These are phyloP conservation scores for Hypoxylon rubiginosum DNA, from an alignment of 2,329 filamentous ascomycete genomes.

Conservation along the genomic window DNA sequence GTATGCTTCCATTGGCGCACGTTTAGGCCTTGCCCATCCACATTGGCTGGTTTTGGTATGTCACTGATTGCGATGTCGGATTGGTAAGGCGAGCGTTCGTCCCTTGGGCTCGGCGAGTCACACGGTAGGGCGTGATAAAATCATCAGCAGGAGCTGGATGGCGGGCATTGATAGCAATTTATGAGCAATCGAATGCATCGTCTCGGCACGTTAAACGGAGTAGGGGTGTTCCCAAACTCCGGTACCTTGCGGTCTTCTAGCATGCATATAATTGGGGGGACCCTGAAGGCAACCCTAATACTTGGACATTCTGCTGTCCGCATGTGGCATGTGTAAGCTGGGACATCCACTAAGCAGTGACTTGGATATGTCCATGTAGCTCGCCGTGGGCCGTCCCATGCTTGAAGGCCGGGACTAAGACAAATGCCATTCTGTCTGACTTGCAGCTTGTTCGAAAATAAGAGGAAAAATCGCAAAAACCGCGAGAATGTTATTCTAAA, in stretches of 20 bases:
- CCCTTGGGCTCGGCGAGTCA: conserved; percentile 33
- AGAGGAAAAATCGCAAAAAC: conserved; percentile 9
- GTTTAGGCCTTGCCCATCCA: conserved; percentile 35
- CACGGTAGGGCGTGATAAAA: conserved; percentile 36
- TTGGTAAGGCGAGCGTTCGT: conserved; percentile 22
- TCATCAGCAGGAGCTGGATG: conserved; percentile 36
- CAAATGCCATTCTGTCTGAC: conserved; percentile 18
- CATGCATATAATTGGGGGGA: conserved; percentile 34
- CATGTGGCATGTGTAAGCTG: conserved; percentile 40
- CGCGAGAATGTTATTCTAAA: conserved; percentile 15
- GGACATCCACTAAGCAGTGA: conserved; percentile 12
- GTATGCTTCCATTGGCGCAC: conserved; percentile 36
- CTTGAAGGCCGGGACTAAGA: conserved; percentile 1
- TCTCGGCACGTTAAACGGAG: conserved; percentile 28
- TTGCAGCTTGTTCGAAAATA: conserved; percentile 18
- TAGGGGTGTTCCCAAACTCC: conserved; percentile 29
- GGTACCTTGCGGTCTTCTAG: conserved; percentile 34
- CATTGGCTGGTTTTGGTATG: conserved; percentile 37
- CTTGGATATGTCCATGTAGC: not conserved
- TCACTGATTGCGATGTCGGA: conserved; percentile 38
- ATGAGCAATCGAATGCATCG: conserved; percentile 26
- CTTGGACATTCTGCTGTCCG: conserved; percentile 22
- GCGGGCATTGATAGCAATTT: conserved; percentile 38
- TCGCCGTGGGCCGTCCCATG: conserved; percentile 6
- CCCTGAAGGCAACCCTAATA: conserved; percentile 35